Conservation (phyloP, 2,329 filamentous ascomycete genomes). For the Pyrenophora teres region DNA sequence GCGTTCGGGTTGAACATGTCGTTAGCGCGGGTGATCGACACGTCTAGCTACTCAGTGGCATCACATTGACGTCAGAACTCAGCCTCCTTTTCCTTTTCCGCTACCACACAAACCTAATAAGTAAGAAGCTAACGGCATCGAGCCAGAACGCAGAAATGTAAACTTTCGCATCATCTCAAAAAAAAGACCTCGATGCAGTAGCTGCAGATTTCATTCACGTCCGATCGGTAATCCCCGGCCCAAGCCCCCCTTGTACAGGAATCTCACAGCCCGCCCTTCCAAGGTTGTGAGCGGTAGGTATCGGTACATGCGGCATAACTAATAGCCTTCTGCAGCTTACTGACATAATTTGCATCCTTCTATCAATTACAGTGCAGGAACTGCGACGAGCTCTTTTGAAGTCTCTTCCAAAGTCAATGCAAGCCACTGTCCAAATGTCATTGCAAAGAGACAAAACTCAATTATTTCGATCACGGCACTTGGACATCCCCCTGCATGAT, state of each 20-base stretch:
- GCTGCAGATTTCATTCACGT: not conserved
- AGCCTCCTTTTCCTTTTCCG: not conserved
- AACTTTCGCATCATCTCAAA: not conserved
- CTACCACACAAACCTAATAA: not conserved
- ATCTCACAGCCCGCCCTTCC: no score
- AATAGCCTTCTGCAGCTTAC: no score
- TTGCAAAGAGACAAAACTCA: no score
- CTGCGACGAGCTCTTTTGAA: no score
- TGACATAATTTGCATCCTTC: no score
- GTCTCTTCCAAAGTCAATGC: no score
- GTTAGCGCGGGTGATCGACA: constrained; percentile 2
- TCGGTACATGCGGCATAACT: no score
- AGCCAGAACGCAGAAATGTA: not conserved
- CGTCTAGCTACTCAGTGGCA: not conserved
- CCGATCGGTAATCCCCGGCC: no score
- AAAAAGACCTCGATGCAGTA: not conserved
- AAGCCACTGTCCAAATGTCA: no score
- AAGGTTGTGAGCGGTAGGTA: no score
- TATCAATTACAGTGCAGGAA: no score
- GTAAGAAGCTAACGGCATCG: not conserved
- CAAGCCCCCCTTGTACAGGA: no score
- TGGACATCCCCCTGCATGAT: not conserved
- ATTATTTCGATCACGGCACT: not conserved
- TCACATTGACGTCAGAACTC: not conserved
- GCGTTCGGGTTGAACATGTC: not conserved